Conservation (phyloP, 2,329 filamentous ascomycete genomes). For the Venturia asperata region DNA sequence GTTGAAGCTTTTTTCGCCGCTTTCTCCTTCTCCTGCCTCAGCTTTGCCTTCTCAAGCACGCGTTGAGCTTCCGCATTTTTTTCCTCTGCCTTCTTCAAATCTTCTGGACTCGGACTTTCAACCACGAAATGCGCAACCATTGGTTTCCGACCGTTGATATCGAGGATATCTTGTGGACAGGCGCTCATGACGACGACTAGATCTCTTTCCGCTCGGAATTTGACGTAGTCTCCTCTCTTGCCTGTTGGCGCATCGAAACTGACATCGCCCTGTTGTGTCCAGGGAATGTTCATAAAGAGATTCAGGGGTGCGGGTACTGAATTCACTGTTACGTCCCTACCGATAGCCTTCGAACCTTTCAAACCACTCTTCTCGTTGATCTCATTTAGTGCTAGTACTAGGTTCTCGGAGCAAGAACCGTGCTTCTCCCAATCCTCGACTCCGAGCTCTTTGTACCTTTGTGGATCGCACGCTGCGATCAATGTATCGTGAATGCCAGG, state of each 20-base stretch:
- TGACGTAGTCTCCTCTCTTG: conserved; percentile 38
- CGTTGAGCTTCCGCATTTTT: conserved; percentile 14
- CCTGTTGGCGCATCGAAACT: conserved; percentile 36
- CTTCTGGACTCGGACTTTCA: conserved; percentile 17
- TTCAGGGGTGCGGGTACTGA: conserved; percentile 31
- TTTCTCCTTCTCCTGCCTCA: conserved; percentile 18
- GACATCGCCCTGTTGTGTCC: conserved; percentile 35
- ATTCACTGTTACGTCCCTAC: conserved; percentile 23
- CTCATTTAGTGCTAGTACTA: conserved; percentile 28
- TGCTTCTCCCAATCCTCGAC: conserved; percentile 28
- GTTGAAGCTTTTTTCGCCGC: background rate
- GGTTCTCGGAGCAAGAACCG: conserved; percentile 33
- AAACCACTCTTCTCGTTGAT: conserved; percentile 25
- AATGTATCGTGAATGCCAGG: conserved; percentile 32
- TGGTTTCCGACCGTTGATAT: conserved; percentile 38
- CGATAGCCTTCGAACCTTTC: conserved; percentile 20
- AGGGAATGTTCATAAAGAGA: conserved; percentile 42
- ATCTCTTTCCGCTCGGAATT: conserved; percentile 39
- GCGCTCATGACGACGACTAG: conserved; percentile 43
- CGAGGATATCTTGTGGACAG: conserved; percentile 40
- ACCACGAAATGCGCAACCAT: conserved; percentile 41
- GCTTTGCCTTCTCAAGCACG: conserved; percentile 14
- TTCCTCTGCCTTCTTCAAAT: conserved; percentile 15
- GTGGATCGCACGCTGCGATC: conserved; percentile 33
- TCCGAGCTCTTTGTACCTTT: conserved; percentile 30